Conservation (phyloP, 2,329 filamentous ascomycete genomes). For the Diplodia mutila region DNA sequence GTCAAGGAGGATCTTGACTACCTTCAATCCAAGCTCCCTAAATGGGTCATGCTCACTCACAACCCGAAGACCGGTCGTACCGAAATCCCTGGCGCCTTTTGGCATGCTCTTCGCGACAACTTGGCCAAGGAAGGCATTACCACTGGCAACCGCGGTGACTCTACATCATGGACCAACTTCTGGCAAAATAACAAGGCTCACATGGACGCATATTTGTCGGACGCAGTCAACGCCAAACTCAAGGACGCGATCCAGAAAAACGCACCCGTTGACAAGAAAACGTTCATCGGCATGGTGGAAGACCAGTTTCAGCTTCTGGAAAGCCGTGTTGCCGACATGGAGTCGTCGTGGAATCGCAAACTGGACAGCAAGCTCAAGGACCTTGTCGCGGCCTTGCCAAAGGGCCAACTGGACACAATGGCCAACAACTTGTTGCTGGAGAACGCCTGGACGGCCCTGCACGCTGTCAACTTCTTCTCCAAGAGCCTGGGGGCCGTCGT, state of each 20-base stretch:
- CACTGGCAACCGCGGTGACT: not conserved
- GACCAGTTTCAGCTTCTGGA: not conserved
- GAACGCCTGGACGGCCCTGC: constrained; percentile 38
- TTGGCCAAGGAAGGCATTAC: constrained; percentile 51
- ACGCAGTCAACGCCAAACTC: constrained; percentile 30
- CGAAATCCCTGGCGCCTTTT: constrained; percentile 65
- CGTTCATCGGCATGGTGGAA: constrained; percentile 27
- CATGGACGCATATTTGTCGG: constrained; percentile 36
- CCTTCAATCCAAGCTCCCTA: constrained; percentile 59
- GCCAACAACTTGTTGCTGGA: constrained; percentile 23
- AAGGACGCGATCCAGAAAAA: constrained; percentile 37
- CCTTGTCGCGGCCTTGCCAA: not conserved
- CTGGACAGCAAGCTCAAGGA: constrained; percentile 1
- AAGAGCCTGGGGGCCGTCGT: constrained; percentile 67
- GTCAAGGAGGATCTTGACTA: constrained; percentile 29
- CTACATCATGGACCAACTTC: constrained; percentile 54
- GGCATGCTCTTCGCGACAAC: constrained; percentile 63
- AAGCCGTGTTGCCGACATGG: not conserved
- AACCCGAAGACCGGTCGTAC: constrained; percentile 56
- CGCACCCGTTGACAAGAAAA: constrained; percentile 31
- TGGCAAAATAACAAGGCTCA: constrained; percentile 55
- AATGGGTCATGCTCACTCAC: constrained; percentile 58
- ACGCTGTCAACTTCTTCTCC: constrained; percentile 73
- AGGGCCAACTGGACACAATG: constrained; percentile 7
- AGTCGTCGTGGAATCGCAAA: not conserved